A percentile compares a stretch with the other conserved stretches of the same genome.
These are phyloP conservation scores for Microcos paniculata DNA, from an alignment of 345 rosid genomes.

Conservation along the genomic window DNA sequence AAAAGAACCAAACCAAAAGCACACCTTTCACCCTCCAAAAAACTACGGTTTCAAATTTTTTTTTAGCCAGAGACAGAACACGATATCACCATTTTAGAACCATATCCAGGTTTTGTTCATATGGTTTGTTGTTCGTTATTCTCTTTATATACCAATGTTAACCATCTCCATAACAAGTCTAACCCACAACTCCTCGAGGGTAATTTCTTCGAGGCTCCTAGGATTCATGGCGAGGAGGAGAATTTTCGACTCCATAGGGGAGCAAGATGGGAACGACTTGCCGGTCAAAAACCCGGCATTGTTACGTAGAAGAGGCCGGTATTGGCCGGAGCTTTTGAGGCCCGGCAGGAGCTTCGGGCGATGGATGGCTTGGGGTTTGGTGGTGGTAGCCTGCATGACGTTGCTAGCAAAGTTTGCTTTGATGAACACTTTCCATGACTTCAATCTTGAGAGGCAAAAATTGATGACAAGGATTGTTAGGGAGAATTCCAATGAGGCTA, in stretches of 20 bases:
- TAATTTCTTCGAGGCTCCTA: neutral
- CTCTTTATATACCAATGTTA: neutral
- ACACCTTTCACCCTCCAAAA: neutral
- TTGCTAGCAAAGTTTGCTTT: slow-evolving; percentile 24
- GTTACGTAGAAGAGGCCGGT: neutral
- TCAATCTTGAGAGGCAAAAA: neutral
- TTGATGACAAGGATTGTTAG: neutral
- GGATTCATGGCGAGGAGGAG: slow-evolving; percentile 30
- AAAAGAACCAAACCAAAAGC: neutral
- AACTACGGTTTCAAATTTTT: neutral
- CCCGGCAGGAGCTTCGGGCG: slow-evolving; percentile 5
- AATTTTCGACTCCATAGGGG: neutral
- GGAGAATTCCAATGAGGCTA: neutral
- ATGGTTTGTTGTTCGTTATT: neutral
- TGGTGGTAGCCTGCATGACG: neutral
- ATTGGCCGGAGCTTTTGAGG: slow-evolving; percentile 11
- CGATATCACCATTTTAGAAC: no score
- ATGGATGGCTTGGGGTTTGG: neutral
- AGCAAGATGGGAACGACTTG: neutral
- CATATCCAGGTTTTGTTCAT: no score
- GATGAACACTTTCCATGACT: slow-evolving; percentile 1
- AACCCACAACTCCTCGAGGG: neutral
- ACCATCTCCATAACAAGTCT: neutral
- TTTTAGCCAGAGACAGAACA: no score
- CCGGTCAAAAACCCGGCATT: neutral